These are phyloP conservation scores for Sporothrix schenckii DNA, from an alignment of 2,329 filamentous ascomycete species.

Conservation along the genomic window DNA sequence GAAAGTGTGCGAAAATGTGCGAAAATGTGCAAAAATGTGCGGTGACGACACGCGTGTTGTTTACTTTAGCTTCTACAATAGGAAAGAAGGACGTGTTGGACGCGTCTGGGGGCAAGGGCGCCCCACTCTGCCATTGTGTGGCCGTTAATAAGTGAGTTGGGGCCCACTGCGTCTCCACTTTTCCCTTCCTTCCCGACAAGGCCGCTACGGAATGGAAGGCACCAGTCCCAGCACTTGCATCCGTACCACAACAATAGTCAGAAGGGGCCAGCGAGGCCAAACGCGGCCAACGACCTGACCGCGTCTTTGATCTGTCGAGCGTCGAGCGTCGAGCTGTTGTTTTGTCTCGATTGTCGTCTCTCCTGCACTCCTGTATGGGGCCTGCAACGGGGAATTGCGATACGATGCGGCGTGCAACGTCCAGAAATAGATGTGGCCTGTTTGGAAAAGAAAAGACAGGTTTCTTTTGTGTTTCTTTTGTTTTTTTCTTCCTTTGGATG, in stretches of 20 bases:
- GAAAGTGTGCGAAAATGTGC: neutral
- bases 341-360: neutral
- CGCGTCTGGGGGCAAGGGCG: constrained; percentile 34
- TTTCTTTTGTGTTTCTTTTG: constrained; percentile 7
- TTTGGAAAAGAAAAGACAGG: neutral
- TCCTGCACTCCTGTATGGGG: neutral
- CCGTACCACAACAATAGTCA: constrained; percentile 27
- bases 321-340: constrained; percentile 3
- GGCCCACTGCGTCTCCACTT: constrained; percentile 10
- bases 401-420: constrained; percentile 19
- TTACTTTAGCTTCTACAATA: constrained; percentile 36
- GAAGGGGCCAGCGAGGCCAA: neutral
- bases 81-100: constrained; percentile 36
- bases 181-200: constrained; percentile 29
- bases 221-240: neutral
- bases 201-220: constrained; percentile 9
- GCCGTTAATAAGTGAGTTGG: neutral
- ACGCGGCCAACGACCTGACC: constrained; percentile 1
- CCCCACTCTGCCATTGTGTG: constrained; percentile 23
- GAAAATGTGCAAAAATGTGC: constrained; percentile 1
- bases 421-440: neutral
- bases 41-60: constrained; percentile 36
- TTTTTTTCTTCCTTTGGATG: neutral
- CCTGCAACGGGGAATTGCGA: constrained; percentile 22
- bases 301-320: constrained; percentile 12